A percentile compares a stretch with the other conserved stretches of the same genome.
Conservation (phyloP, 2,329 filamentous ascomycete species). For the Diatrype stigma region DNA sequence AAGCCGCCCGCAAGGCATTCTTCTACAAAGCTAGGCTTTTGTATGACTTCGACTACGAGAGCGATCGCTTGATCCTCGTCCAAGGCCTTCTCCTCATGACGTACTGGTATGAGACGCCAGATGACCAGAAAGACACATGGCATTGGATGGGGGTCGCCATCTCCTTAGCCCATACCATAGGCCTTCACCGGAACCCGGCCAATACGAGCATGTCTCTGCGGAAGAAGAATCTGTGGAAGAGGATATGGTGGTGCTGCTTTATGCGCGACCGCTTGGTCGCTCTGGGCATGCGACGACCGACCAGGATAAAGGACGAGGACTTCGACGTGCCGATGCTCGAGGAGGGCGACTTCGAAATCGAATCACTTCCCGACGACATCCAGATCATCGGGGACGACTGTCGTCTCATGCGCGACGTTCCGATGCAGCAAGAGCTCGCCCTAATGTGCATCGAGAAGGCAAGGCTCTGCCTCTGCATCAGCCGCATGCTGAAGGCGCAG, state of each 20-base stretch:
- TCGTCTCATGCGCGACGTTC: constrained; percentile 63
- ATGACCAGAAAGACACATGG: constrained; percentile 97
- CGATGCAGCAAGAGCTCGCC: constrained; percentile 74
- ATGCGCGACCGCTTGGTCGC: constrained; percentile 92
- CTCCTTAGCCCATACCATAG: constrained; percentile 88
- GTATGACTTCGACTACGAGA: constrained; percentile 94
- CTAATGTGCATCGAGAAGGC: constrained; percentile 89
- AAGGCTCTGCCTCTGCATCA: constrained; percentile 83
- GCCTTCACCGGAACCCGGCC: constrained; percentile 78
- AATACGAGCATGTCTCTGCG: constrained; percentile 69
- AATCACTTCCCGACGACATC: constrained; percentile 62
- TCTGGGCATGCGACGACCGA: constrained; percentile 87
- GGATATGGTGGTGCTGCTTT: constrained; percentile 97
- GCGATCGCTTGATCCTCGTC: constrained; percentile 81
- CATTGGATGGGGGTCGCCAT: constrained; percentile 98
- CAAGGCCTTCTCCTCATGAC: constrained; percentile 89
- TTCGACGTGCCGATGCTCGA: constrained; percentile 90
- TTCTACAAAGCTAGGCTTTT: constrained; percentile 84
- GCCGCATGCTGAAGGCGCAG: constrained; percentile 82
- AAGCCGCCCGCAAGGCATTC: constrained; percentile 80
- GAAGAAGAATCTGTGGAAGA: constrained; percentile 83
- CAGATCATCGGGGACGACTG: constrained; percentile 67
- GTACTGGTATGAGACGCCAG: constrained; percentile 95
- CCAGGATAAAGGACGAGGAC: constrained; percentile 87
- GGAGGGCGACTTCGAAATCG: constrained; percentile 79